phyloP scores from a whole-genome alignment of 2,329 filamentous ascomycete genomes.

The Fusarium ramigenum region DNA sequence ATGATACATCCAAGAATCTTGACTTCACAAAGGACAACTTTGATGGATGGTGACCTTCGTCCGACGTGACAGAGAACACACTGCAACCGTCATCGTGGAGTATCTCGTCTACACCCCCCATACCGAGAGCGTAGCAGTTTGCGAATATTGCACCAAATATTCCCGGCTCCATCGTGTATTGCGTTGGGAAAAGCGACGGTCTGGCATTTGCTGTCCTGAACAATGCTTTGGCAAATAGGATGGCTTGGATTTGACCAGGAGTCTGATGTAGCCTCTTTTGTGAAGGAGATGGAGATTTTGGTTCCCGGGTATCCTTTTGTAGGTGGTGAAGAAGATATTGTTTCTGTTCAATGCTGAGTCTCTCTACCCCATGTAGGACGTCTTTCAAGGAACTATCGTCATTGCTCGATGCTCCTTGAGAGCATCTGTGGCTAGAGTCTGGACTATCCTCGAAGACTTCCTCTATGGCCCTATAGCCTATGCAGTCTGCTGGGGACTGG shows the following conservation, averaged over 20 bases:
- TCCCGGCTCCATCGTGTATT: conserved; percentile 32
- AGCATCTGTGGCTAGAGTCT: neutral
- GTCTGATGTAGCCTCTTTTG: conserved; percentile 6
- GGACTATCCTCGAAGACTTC: conserved; percentile 11
- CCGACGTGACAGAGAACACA: conserved; percentile 44
- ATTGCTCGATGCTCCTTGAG: neutral
- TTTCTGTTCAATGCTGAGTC: conserved; percentile 35
- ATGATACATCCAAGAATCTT: conserved; percentile 36
- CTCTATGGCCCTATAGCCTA: neutral
- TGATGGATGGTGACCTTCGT: conserved; percentile 35
- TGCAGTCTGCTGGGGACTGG: neutral
- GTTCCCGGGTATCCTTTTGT: conserved; percentile 22
- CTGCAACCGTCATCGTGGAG: conserved; percentile 44
- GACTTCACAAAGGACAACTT: conserved; percentile 39
- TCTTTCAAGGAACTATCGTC: conserved; percentile 13
- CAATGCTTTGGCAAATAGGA: conserved; percentile 36
- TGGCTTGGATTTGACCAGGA: conserved; percentile 30
- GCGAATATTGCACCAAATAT: conserved; percentile 50
- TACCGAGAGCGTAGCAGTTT: conserved; percentile 50
- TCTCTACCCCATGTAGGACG: conserved; percentile 25
- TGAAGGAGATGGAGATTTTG: neutral
- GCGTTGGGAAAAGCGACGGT: conserved; percentile 22
- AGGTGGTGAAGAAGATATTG: conserved; percentile 33
- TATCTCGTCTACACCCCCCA: conserved; percentile 39
- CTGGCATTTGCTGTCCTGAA: conserved; percentile 19